Base-by-base conservation (phyloP, 2,329 filamentous ascomycete species). In the Cyclaneusma minus region DNA sequence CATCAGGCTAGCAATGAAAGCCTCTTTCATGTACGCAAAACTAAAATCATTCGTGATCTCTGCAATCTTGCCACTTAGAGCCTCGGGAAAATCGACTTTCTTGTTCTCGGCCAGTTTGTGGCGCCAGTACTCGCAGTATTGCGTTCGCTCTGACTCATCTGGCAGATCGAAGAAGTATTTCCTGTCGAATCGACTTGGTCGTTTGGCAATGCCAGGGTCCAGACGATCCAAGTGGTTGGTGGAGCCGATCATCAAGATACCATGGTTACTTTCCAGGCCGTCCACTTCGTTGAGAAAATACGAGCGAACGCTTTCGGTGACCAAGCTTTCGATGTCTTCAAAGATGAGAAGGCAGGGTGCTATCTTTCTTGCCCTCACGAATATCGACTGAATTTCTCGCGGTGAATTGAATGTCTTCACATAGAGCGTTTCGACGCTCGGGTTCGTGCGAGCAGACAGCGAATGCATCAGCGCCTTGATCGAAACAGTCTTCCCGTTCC, bases 221-320 rank as follows among this genome's bases (percentile, higher is more conserved):
- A 81, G 50, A 2, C 62, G 58, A 18, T 80, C 72, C 4, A 80
- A 56, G 36, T 70, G 62, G 40, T 77, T 77, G 0, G 72, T 77
- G 28, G 62, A 69, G 16, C 66, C 70, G 15, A 77, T 58, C 52
- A 81, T 75, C 38, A 79, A 63, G 27, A 80, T 77, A 7, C 75
- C 75, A 35, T 80, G 68, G 35, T 81, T 81, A 35, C 58, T 63
- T 38, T 68, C 65, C 7, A 81, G 62, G 0, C 75, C 75, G 34
- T 81, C 75, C 3, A 80, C 66, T 46, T 80, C 72, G 42, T 80
- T 81, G 24, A 80, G 56, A 49, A 81, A 81, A 52, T 77, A 80
- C 27, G 62, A 69, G 15, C 74, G 58, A 9, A 74, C 66, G 2
- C 43, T 35, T 28, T 72, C 64, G 7, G 58, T 60, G 22, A 81